Evolutionary conservation across 805 yeast species (phyloP), one percentile per base, ranked within the genome.

Genomic region (Candida vaughaniae): DNA sequence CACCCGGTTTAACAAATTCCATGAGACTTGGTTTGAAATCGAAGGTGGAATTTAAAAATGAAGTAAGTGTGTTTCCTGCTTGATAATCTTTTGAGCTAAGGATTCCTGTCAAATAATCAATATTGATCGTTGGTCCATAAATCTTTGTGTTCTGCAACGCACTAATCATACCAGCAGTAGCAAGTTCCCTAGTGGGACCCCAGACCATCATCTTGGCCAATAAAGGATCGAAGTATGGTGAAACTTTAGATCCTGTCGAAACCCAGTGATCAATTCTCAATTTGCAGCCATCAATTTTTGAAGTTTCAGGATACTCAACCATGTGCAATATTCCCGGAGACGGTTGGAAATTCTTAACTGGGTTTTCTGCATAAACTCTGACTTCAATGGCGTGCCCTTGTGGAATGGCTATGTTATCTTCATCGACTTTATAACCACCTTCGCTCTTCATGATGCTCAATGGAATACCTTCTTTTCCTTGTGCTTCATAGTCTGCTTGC

Each of bases 191-290:
- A 58, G 86, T 88, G 37, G 73, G 77, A 27, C 97, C 98, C 56
- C 89, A 90, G 19, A 91, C 98, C 63, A 91, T 91, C 49, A 93
- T 89, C 66, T 91, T 91, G 31, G 98, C 98, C 47, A 90, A 69
- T 5, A 96, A 87, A 33, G 98, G 97, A 62, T 90, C 99, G 61
- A 88, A 91, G 61, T 91, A 96, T 14, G 96, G 88, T 41, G 95
- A 82, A 39, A 91, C 69, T 25, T 73, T 78, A 9, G 96, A 82
- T 45, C 99, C 99, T 45, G 84, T 84, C 33, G 77, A 66, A 30
- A 88, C 90, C 98, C 98, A 93, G 12, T 91, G 82, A 57, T 91
- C 99, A 47, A 91, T 77, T 64, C 99, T 80, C 14, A 42, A 19
- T 22, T 42, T 38, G 16, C 46, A 42, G 1, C 16, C 33, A 10